These are phyloP conservation scores for Diaporthe velutina DNA, from an alignment of 2,329 filamentous ascomycete species.

Conservation along the genomic window DNA sequence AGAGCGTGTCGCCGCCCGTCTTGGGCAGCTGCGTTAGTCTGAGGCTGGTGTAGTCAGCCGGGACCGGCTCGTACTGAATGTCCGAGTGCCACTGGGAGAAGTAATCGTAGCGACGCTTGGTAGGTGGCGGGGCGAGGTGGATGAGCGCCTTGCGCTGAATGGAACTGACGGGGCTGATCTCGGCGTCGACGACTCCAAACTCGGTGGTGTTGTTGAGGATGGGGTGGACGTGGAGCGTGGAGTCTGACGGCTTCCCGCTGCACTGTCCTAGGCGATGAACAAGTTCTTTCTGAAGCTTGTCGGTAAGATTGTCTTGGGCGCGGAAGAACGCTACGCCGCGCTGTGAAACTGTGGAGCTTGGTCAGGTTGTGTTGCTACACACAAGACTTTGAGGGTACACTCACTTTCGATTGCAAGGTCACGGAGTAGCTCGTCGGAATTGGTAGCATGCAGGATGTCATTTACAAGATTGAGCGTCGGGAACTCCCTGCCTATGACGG, in stretches of 20 bases:
- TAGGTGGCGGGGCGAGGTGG: conserved; percentile 41
- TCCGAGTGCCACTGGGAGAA: conserved; percentile 62
- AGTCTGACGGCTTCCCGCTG: conserved; percentile 60
- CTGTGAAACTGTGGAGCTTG: conserved; percentile 55
- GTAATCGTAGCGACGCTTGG: conserved; percentile 53
- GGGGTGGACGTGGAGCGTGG: conserved; percentile 62
- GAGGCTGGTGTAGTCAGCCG: conserved; percentile 71
- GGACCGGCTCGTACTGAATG: conserved; percentile 71
- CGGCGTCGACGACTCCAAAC: conserved; percentile 53
- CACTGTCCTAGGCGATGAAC: conserved; percentile 61
- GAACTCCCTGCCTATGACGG: conserved; percentile 37
- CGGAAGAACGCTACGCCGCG: conserved; percentile 65
- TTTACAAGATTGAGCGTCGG: conserved; percentile 36
- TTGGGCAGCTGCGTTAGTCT: conserved; percentile 67
- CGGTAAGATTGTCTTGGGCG: conserved; percentile 57
- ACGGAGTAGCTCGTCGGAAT: conserved; percentile 34
- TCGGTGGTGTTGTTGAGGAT: conserved; percentile 55
- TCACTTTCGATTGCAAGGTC: conserved; percentile 39
- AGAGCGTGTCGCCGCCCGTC: conserved; percentile 71
- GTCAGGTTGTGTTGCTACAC: neutral
- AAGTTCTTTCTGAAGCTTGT: conserved; percentile 61
- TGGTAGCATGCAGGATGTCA: conserved; percentile 30
- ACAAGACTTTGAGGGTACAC: neutral
- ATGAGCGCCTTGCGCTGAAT: conserved; percentile 50
- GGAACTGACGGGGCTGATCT: conserved; percentile 61